These are phyloP conservation scores for Hordeum marinum DNA, from an alignment of 176 grass and related monocot genomes.

Conservation along the genomic window DNA sequence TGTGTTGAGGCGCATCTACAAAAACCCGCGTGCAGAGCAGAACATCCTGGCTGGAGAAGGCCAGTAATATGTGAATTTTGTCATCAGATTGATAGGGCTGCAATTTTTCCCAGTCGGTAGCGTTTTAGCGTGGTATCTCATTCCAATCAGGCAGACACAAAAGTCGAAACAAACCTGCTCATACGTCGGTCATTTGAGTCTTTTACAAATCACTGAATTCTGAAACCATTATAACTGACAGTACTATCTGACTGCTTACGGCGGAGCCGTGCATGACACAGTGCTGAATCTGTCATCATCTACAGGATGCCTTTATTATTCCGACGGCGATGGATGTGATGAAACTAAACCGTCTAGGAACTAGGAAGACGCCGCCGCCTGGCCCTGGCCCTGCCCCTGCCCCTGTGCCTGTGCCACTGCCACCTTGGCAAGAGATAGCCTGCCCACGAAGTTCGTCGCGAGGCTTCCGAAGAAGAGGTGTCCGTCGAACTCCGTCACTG, in stretches of 20 bases:
- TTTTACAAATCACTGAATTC: not conserved
- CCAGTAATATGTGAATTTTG: not conserved
- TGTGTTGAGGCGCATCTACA: not conserved
- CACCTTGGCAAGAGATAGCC: constrained; percentile 33
- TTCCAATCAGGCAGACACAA: not conserved
- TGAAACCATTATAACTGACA: not conserved
- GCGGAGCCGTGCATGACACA: not conserved
- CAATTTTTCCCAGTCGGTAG: not conserved
- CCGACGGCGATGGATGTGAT: not conserved
- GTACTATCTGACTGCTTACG: not conserved
- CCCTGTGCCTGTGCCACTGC: not conserved
- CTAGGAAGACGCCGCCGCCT: not conserved
- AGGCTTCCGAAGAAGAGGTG: constrained; percentile 66
- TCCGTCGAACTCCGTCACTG: constrained; percentile 49
- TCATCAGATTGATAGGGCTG: not conserved
- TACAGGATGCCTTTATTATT: not conserved
- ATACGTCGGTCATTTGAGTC: not conserved
- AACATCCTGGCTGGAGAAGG: not conserved
- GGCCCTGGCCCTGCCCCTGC: too few relatives aligned
- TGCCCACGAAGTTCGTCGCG: constrained; percentile 45
- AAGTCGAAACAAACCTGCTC: not conserved
- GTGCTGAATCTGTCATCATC: not conserved
- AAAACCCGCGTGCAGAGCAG: not conserved
- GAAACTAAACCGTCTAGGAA: not conserved
- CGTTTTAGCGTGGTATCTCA: not conserved